These are phyloP conservation scores for Microsporum ferrugineum DNA, from an alignment of 2,329 filamentous ascomycete species.

Conservation along the genomic window DNA sequence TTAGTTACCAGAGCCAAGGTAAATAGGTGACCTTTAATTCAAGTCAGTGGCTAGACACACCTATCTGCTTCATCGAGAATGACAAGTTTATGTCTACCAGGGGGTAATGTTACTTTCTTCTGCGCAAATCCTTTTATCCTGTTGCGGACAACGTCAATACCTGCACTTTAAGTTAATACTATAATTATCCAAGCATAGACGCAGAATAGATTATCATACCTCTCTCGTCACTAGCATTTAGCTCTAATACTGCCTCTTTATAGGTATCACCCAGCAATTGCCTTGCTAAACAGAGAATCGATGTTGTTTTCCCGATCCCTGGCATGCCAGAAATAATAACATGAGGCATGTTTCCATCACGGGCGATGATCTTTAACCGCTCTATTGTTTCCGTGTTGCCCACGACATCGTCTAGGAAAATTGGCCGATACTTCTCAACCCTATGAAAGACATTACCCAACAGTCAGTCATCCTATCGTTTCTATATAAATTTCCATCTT, in stretches of 20 bases:
- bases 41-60: conserved; percentile 18
- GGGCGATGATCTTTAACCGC: conserved; percentile 92
- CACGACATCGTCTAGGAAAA: conserved; percentile 92
- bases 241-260: conserved; percentile 91
- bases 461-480: not conserved
- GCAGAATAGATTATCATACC: conserved; percentile 35
- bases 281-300: conserved; percentile 80
- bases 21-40: not conserved
- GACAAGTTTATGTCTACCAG: conserved; percentile 86
- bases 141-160: conserved; percentile 94
- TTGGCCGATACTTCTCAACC: conserved; percentile 96
- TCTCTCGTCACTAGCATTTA: conserved; percentile 93
- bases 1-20: not conserved
- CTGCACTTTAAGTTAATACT: conserved; percentile 29
- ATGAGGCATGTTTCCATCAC: conserved; percentile 98
- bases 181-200: not conserved
- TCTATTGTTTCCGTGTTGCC: conserved; percentile 97
- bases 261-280: conserved; percentile 87
- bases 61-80: conserved; percentile 97
- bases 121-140: conserved; percentile 97
- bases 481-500: not conserved
- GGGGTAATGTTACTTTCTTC: conserved; percentile 91
- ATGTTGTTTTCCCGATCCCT: conserved; percentile 96
- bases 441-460: conserved; percentile 37
- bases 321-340: conserved; percentile 99